Percentiles rank a stretch among this genome's conserved stretches.
Evolutionary conservation across 139 green algal species (phyloP).

Genomic region (Micractinium conductrix): DNA sequence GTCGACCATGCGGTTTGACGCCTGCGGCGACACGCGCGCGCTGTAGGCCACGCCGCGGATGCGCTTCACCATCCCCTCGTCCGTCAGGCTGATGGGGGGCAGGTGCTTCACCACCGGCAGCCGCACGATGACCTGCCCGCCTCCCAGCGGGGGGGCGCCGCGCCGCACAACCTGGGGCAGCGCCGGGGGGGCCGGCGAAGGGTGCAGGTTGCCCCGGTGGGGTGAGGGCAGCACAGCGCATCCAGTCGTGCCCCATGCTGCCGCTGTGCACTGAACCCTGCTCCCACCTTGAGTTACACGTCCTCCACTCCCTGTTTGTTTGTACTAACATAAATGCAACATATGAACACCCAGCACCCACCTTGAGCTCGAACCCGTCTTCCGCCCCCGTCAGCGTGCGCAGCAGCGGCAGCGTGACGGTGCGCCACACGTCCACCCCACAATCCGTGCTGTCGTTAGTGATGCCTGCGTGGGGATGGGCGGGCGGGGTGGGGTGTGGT

Average conservation of each 20-base stretch:
- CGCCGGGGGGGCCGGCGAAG: too few relatives aligned
- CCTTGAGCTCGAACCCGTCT: conserved; percentile 76
- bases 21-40: conserved; percentile 80
- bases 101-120: conserved; percentile 72
- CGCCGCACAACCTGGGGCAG: conserved; percentile 55
- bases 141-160: conserved; percentile 82
- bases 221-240: background rate
- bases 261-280: too few relatives aligned
- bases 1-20: conserved; percentile 92
- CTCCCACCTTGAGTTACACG: too few relatives aligned
- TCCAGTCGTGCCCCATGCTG: too few relatives aligned
- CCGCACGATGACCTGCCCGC: conserved; percentile 85
- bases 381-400: conserved; percentile 63
- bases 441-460: conserved; percentile 92
- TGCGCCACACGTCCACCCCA: conserved; percentile 87
- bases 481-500: too few relatives aligned
- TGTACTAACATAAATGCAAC: background rate
- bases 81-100: conserved; percentile 63
- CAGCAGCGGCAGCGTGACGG: conserved; percentile 93
- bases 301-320: too few relatives aligned
- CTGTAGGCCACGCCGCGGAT: conserved; percentile 95
- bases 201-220: too few relatives aligned
- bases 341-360: conserved; percentile 16
- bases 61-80: conserved; percentile 97
- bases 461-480: too few relatives aligned